Base-by-base conservation (phyloP, 805 yeast genomes). In the Wickerhamiella bombiphila region DNA sequence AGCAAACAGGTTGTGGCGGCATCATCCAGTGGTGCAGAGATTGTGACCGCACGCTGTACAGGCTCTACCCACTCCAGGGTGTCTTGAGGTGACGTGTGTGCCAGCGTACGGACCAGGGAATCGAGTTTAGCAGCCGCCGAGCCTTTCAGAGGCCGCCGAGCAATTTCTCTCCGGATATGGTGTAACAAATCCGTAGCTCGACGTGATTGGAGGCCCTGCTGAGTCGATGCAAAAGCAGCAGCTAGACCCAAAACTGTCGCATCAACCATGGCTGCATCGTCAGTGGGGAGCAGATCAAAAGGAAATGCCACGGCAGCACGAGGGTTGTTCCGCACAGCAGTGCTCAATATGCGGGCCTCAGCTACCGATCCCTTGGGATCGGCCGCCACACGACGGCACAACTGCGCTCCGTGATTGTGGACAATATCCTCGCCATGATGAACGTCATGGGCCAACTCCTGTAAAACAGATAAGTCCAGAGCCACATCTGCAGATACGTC, bases 401-500 rank as follows among this genome's bases (percentile, higher is more conserved):
- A n/a, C 5, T 13, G 7, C 8, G 11, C 33, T 16, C 33, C 33
- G 22, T 30, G 16, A 14, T 16, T 30, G 14, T 16, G 22, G 22
- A 30, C 14, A 17, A 30, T 30, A 13, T 30, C 33, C 22, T 30
- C 33, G 13, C 33, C 33, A 15, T 30, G 33, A 30, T 30, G 18
- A 19, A 30, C 20, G 21, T 30, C 33, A 19, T 30, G 33, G 6
- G 33, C 33, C 15, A 30, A 22, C 21, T 24, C 26, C 9, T 13
- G 9, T 9, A 24, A 13, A 9, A 13, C 9, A 24, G 9, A 9
- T 13, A 24, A 9, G 26, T 30, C 33, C 14, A 30, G 22, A 20
- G 13, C 6, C 33, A 13, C 33, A 22, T 30, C 21, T 5, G 22
- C 33, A 5, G 33, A 15, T 5, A 16, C 26, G 26, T 24, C 26